phyloP scores from a whole-genome alignment of 345 rosid species.

The Bruguiera sexangula region DNA sequence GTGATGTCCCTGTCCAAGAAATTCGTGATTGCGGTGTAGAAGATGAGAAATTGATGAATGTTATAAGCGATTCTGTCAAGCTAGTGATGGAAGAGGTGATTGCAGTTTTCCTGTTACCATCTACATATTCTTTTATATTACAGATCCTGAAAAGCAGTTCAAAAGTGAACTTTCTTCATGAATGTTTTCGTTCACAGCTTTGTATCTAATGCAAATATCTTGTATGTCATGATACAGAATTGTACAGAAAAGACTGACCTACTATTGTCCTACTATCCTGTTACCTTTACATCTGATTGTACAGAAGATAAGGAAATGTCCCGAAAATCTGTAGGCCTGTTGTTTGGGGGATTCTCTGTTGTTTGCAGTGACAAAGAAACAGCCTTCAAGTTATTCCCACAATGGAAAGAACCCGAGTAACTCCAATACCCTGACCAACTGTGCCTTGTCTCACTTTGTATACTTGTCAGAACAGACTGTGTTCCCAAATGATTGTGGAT shows the following conservation, averaged over 20 bases:
- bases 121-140: background rate
- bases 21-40: constrained; percentile 95
- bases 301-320: too few relatives aligned
- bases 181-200: background rate
- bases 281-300: background rate
- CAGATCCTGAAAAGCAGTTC: background rate
- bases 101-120: background rate
- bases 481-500: background rate
- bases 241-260: background rate
- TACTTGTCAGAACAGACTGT: background rate
- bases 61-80: constrained; percentile 81
- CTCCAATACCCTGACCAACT: too few relatives aligned
- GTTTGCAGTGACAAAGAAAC: too few relatives aligned
- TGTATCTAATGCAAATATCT: background rate
- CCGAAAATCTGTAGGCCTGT: background rate
- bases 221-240: background rate
- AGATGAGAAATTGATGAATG: constrained; percentile 90
- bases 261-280: background rate
- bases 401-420: too few relatives aligned
- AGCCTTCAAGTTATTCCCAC: too few relatives aligned
- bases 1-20: constrained; percentile 97
- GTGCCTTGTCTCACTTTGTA: too few relatives aligned
- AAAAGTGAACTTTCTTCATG: too few relatives aligned
- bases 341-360: too few relatives aligned
- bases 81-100: constrained; percentile 86